These are phyloP conservation scores for Neurospora sp. DNA, from an alignment of 495 filamentous ascomycete species.

Conservation along the genomic window DNA sequence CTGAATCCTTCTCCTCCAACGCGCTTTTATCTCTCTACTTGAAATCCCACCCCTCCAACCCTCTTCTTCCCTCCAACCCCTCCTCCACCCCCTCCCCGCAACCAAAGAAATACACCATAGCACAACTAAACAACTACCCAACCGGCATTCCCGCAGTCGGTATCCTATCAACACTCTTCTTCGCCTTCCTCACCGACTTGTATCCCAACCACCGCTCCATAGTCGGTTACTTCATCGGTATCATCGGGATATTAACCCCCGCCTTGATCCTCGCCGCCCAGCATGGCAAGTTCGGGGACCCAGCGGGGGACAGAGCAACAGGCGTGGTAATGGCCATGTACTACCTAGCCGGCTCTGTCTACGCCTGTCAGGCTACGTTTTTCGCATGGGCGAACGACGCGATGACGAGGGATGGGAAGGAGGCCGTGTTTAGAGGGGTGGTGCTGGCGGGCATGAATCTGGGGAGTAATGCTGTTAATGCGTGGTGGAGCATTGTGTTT, in stretches of 20 bases:
- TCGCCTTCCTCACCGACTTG: slow-evolving; percentile 45
- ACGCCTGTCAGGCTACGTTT: slow-evolving; percentile 50
- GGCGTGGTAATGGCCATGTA: slow-evolving; percentile 39
- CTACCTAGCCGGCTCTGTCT: slow-evolving; percentile 46
- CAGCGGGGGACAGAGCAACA: slow-evolving; percentile 6
- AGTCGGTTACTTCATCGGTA: slow-evolving; percentile 44
- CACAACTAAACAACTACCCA: slow-evolving; percentile 42
- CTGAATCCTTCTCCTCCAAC: slow-evolving; percentile 44
- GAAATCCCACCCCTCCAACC: slow-evolving; percentile 20
- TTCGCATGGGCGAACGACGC: slow-evolving; percentile 55
- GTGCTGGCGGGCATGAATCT: slow-evolving; percentile 50
- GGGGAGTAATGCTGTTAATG: slow-evolving; percentile 47
- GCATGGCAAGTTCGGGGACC: slow-evolving; percentile 23
- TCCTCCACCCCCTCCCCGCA: fast-evolving
- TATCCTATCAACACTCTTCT: slow-evolving; percentile 45
- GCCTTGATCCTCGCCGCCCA: slow-evolving; percentile 39
- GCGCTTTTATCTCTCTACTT: slow-evolving; percentile 36
- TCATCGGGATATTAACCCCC: slow-evolving; percentile 37
- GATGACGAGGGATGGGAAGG: slow-evolving; percentile 29
- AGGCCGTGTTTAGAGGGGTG: slow-evolving; percentile 35
- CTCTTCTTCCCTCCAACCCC: neutral
- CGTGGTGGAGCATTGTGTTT: slow-evolving; percentile 57
- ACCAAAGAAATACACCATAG: slow-evolving; percentile 29
- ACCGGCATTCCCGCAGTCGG: slow-evolving; percentile 42
- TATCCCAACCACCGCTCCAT: slow-evolving; percentile 39